Conservation (phyloP, 345 rosid genomes). For the Salix viminalis region DNA sequence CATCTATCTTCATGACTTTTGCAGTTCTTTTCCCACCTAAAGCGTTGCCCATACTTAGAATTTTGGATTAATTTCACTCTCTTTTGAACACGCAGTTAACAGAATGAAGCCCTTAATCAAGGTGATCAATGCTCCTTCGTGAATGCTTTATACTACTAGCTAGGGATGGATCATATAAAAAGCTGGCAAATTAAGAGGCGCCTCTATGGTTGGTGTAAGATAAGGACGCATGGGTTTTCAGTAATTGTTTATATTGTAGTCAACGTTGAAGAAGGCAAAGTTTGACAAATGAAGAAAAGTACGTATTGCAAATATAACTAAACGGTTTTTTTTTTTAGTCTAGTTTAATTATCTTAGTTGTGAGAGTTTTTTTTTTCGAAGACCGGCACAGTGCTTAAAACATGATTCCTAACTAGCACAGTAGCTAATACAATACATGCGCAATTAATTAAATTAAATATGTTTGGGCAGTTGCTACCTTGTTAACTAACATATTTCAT, state of each 20-base stretch:
- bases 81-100: neutral
- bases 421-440: too few species aligned
- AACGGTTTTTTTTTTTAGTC: neutral
- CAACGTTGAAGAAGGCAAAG: constrained; percentile 45
- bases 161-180: neutral
- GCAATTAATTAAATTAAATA: too few species aligned
- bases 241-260: constrained; percentile 21
- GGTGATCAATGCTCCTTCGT: neutral
- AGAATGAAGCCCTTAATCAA: neutral
- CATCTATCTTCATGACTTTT: constrained; percentile 80
- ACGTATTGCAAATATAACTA: neutral
- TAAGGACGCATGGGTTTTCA: neutral
- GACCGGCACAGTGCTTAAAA: too few species aligned
- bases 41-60: constrained; percentile 60
- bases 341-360: neutral
- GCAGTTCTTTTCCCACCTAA: constrained; percentile 52
- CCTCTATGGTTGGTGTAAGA: constrained; percentile 12
- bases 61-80: neutral
- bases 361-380: too few species aligned
- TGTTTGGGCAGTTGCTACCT: too few species aligned
- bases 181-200: neutral
- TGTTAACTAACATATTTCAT: too few species aligned
- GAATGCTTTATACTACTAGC: neutral
- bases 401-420: too few species aligned
- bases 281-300: constrained; percentile 28